Evolutionary conservation across 2,329 filamentous ascomycete species (phyloP), one percentile per base, ranked within the genome.

Genomic region (Cyphellophora europaea): DNA sequence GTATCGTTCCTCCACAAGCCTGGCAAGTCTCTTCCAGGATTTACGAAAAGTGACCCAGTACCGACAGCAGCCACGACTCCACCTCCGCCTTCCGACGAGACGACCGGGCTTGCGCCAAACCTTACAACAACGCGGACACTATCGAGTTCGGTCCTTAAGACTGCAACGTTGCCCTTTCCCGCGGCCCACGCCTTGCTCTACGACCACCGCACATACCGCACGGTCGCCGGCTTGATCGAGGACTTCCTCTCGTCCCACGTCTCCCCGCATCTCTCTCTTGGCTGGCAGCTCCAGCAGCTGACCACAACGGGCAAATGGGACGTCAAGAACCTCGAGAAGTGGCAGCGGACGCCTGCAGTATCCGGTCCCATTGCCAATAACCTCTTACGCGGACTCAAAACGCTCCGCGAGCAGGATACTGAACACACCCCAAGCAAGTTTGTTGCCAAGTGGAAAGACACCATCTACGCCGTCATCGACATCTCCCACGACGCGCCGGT

Each of bases 301-400:
- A 85, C 82, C 2, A 85, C 82, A 2, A 83, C 87, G 47, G 88
- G 88, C 3, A 96, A 96, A 62, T 96, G 89, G 89, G 89, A 95
- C 53, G 86, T 96, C 47, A 96, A 96, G 63, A 96, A 96, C 52
- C 69, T 95, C 8, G 77, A 74, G 40, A 96, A 96, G 54, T 96
- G 89, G 89, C 74, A 84, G 56, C 77, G 76, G 12, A 82, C 93
- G 1, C 60, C 66, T 2, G 82, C 87, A 0, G 83, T 93, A 1
- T 93, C 84, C 0, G 69, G 72, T 2, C 77, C 80, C 3, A 91
- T 96, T 40, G 83, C 73, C 0, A 35, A 44, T 16, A 75, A 76
- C 11, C 67, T 87, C 4, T 95, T 95, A 54, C 77, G 84, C 16
- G 88, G 86, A 3, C 82, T 95, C 71, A 95, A 96, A 61, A 96